Conservation (phyloP, 495 filamentous ascomycete species). For the Penicillium alfredii region DNA sequence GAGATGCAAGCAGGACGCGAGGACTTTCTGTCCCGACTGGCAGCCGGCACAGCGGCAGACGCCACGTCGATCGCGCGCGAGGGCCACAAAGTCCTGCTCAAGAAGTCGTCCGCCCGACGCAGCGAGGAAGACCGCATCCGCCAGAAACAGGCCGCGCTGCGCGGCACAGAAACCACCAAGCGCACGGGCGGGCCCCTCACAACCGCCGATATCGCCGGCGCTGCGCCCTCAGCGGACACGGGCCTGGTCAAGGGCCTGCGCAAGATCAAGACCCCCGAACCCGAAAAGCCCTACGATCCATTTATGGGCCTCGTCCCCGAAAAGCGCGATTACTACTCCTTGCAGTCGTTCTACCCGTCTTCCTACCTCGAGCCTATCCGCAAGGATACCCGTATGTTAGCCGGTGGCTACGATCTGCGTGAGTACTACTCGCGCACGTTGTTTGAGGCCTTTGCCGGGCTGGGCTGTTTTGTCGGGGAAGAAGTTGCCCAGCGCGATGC, state of each 20-base stretch:
- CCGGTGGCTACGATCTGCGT: constrained; percentile 73
- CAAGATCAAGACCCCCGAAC: constrained; percentile 51
- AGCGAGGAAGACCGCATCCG: constrained; percentile 45
- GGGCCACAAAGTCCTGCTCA: constrained; percentile 59
- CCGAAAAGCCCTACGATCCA: constrained; percentile 80
- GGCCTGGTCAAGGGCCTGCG: constrained; percentile 69
- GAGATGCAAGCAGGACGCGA: constrained; percentile 54
- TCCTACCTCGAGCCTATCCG: constrained; percentile 58
- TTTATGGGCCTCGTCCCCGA: constrained; percentile 67
- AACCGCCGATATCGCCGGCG: constrained; percentile 20
- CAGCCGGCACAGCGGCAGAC: constrained; percentile 41
- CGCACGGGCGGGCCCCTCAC: constrained; percentile 20
- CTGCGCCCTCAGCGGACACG: constrained; percentile 32
- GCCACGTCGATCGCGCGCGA: constrained; percentile 48
- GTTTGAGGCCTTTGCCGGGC: constrained; percentile 82
- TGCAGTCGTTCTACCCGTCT: constrained; percentile 61
- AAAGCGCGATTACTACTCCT: constrained; percentile 59
- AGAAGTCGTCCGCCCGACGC: constrained; percentile 54
- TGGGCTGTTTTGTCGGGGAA: constrained; percentile 78
- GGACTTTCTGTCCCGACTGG: constrained; percentile 51
- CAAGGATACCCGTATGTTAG: constrained; percentile 53
- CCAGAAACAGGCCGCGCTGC: constrained; percentile 41
- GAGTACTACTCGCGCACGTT: constrained; percentile 77
- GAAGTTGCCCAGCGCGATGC: constrained; percentile 52
- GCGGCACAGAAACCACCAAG: constrained; percentile 30